Conservation (phyloP, 2,329 filamentous ascomycete species). For the Didymella glomerata region DNA sequence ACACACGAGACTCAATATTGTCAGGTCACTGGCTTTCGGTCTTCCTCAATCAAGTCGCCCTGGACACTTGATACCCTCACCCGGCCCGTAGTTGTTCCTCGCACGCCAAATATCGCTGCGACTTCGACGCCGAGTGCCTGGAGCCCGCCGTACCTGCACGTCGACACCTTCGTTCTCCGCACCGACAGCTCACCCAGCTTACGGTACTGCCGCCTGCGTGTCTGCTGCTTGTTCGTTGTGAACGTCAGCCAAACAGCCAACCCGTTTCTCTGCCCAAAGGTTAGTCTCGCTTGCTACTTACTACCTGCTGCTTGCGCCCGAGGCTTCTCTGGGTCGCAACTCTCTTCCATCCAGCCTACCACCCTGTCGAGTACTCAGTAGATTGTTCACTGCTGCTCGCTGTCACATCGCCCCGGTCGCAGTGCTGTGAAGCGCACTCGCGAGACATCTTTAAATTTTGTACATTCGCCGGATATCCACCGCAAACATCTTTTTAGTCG, state of each 20-base stretch:
- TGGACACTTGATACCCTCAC: constrained; percentile 38
- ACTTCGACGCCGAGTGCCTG: constrained; percentile 39
- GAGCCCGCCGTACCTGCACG: constrained; percentile 34
- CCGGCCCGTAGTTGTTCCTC: constrained; percentile 35
- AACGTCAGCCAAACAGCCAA: constrained; percentile 21
- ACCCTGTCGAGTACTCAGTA: constrained; percentile 6
- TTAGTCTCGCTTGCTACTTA: constrained; percentile 35
- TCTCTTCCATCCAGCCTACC: constrained; percentile 12
- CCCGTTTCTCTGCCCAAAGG: constrained; percentile 32
- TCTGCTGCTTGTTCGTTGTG: constrained; percentile 18
- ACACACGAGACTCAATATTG: constrained; percentile 49
- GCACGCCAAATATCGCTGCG: constrained; percentile 28
- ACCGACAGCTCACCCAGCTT: constrained; percentile 22
- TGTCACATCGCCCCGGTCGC: constrained; percentile 3
- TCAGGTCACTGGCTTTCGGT: constrained; percentile 36
- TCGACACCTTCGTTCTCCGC: constrained; percentile 22
- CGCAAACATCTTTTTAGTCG: constrained; percentile 9
- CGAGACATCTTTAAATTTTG: constrained; percentile 2
- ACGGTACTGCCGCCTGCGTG: constrained; percentile 17
- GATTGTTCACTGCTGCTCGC: constrained; percentile 8
- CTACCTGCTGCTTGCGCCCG: constrained; percentile 27
- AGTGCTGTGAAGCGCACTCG: constrained; percentile 7
- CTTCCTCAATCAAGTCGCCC: constrained; percentile 35
- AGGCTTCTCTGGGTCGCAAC: constrained; percentile 23
- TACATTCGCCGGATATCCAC: constrained; percentile 10